Evolutionary conservation across 257 asterid genomes (phyloP).

Genomic region (Solanum pimpinellifolium): DNA sequence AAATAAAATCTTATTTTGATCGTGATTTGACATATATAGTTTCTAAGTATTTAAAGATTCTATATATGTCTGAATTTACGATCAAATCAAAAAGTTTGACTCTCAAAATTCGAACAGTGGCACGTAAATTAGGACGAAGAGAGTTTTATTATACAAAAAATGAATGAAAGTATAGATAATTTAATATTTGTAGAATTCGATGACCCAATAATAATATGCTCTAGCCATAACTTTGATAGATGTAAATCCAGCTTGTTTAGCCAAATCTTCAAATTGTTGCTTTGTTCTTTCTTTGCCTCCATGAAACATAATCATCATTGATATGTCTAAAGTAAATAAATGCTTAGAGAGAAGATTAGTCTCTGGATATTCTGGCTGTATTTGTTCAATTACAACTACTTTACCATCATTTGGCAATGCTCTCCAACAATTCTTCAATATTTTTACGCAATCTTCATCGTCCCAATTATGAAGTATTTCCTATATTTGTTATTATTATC

Average conservation of each 20-base stretch:
- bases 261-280: constrained; percentile 4
- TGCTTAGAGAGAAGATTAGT: background rate
- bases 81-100: too few species aligned
- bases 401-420: constrained; percentile 12
- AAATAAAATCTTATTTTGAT: too few species aligned
- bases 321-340: background rate
- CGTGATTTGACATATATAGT: background rate
- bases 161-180: too few species aligned
- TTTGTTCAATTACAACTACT: background rate
- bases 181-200: background rate
- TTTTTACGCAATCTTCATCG: constrained; percentile 7
- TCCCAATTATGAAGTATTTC: constrained; percentile 21
- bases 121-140: background rate
- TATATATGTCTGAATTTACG: background rate
- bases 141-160: too few species aligned
- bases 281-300: constrained; percentile 19
- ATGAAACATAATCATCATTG: constrained; percentile 7
- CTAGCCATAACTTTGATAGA: background rate
- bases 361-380: constrained; percentile 8
- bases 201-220: background rate
- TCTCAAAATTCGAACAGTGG: too few species aligned
- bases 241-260: constrained; percentile 10
- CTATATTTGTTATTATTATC: background rate
- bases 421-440: constrained; percentile 9
- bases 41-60: too few species aligned